Evolutionary conservation across 2,329 filamentous ascomycete species (phyloP), one percentile per base, ranked within the genome.

Genomic region (Trichoderma sp.): DNA sequence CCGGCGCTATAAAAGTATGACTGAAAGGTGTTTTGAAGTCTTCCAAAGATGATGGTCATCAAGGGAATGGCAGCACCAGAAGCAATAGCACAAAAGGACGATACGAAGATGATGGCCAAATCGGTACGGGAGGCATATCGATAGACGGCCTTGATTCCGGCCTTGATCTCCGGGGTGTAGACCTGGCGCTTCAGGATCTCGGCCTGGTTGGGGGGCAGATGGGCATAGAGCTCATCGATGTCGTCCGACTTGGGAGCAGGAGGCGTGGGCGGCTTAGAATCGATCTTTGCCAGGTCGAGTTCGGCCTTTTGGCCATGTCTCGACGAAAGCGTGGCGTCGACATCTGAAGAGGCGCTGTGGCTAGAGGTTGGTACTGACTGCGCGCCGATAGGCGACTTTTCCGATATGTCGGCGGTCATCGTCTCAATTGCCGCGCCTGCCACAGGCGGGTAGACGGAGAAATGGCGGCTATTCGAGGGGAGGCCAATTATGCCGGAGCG

Each of bases 1-100:
- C 74, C 76, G 6, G 80, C 80, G 9, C 79, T 80, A 22, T 81
- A 77, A 35, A 69, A 69, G 64, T 61, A 69, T 22, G 82, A 76
- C 73, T 91, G 86, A 76, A 97, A 96, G 1, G 84, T 86, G 3
- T 87, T 87, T 68, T 93, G 88, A 50, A 97, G 83, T 60, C 89
- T 87, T 70, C 93, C 93, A 73, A 96, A 96, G 39, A 97, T 81
- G 69, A 93, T 85, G 0, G 92, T 94, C 88, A 95, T 94, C 25
- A 93, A 81, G 5, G 92, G 92, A 70, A 94, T 78, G 10, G 90
- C 89, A 66, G 91, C 91, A 69, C 92, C 92, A 22, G 88, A 90
- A 39, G 84, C 88, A 70, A 94, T 91, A 70, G 91, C 85, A 68
- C 86, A 87, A 64, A 94, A 73, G 32, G 82, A 75, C 59, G 89